These are phyloP conservation scores for Theileria orientalis DNA, from an alignment of 169 alveolate species.

Conservation along the genomic window DNA sequence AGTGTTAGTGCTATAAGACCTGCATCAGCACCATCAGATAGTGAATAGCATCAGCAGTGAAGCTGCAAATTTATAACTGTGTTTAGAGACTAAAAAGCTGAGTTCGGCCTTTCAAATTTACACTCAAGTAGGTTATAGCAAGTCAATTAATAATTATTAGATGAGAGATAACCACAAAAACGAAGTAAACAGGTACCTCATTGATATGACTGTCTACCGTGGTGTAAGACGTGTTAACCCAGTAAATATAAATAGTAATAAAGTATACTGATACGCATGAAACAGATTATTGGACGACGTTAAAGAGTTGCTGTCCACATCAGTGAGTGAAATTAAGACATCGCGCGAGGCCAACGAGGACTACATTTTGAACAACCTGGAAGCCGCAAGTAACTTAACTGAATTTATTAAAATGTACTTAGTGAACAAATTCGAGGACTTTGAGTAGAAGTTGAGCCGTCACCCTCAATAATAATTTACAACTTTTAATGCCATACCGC, in stretches of 20 bases:
- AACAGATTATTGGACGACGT: conserved; percentile 10
- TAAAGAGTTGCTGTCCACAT: not conserved
- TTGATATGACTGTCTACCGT: no score
- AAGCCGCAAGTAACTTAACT: conserved; percentile 31
- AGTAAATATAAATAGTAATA: not conserved
- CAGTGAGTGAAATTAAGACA: conserved; percentile 14
- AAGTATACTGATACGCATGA: not conserved
- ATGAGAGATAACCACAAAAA: no score
- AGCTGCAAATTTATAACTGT: no score
- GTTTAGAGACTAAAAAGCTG: not conserved
- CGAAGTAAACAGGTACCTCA: no score
- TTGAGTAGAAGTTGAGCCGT: no score
- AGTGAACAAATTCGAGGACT: conserved; percentile 45
- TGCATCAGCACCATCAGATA: no score
- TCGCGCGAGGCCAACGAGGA: conserved; percentile 54
- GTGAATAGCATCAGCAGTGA: no score
- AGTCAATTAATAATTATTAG: no score
- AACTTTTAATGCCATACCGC: not conserved
- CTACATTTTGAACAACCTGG: conserved; percentile 34
- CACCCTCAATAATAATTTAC: not conserved
- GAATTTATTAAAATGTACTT: not conserved
- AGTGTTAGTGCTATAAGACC: no score
- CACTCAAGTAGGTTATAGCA: no score
- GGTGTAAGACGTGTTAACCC: not conserved
- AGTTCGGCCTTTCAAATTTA: not conserved